phyloP scores from a whole-genome alignment of 371 early-diverging fungal species.

The Rhizopus stolonifer region DNA sequence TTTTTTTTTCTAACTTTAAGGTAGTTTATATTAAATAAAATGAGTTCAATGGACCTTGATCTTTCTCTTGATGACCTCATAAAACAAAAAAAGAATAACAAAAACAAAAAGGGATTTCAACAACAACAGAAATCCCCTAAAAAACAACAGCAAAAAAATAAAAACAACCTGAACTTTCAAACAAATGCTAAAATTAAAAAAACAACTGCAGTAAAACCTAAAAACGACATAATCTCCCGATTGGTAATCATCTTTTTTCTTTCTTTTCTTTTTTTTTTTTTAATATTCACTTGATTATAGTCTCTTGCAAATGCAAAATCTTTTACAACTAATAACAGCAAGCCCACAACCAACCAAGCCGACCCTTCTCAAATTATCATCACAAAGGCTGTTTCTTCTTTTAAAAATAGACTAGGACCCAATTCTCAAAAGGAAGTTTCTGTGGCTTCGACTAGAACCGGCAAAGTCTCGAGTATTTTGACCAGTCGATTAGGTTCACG shows the following conservation, averaged over 20 bases:
- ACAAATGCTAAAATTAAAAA: conserved; percentile 19
- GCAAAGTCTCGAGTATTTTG: neutral
- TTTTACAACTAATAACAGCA: conserved; percentile 9
- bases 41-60: conserved; percentile 44
- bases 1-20: neutral
- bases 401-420: neutral
- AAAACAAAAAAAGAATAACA: conserved; percentile 24
- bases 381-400: conserved; percentile 26
- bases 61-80: conserved; percentile 51
- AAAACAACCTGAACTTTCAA: conserved; percentile 7
- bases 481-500: neutral
- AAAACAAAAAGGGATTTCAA: conserved; percentile 5
- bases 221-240: neutral
- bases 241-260: neutral
- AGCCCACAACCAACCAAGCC: conserved; percentile 11
- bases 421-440: conserved; percentile 3
- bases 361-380: conserved; percentile 41
- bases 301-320: conserved; percentile 13
- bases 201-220: neutral
- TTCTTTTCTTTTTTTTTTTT: neutral
- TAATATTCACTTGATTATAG: neutral
- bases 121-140: neutral
- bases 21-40: neutral
- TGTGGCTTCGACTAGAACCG: neutral
- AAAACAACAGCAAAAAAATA: conserved; percentile 16